These are phyloP conservation scores for Anthoceros angustus DNA, from an alignment of 225 moss, liverwort and hornwort genomes.

Conservation along the genomic window DNA sequence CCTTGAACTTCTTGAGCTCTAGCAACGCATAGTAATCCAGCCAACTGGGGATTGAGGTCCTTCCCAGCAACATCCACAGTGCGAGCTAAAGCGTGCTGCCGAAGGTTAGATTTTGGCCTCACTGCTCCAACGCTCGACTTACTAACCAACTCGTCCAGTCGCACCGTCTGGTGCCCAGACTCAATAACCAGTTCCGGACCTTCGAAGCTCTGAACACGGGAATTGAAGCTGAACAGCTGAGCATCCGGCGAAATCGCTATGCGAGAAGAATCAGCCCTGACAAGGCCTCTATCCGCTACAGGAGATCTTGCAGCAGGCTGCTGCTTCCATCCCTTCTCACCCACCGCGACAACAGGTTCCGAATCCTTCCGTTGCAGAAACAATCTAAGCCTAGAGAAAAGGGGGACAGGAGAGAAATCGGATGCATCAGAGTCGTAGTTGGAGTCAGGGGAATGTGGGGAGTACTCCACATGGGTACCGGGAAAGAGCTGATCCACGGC, in stretches of 20 bases:
- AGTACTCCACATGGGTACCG: conserved; percentile 43
- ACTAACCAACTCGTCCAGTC: not conserved
- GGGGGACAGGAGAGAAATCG: conserved; percentile 33
- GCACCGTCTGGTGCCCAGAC: not conserved
- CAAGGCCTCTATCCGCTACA: not conserved
- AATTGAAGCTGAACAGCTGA: not conserved
- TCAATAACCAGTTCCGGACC: not conserved
- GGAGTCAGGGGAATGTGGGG: conserved; percentile 8
- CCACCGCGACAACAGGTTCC: not conserved
- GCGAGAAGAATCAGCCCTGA: not conserved
- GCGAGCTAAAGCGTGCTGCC: not conserved
- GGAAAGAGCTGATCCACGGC: conserved; percentile 68
- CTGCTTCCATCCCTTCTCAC: not conserved
- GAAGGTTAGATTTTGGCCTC: not conserved
- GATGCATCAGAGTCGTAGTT: conserved; percentile 15
- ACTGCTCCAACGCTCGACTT: not conserved
- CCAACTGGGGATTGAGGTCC: not conserved
- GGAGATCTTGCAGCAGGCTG: not conserved
- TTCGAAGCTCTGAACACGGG: not conserved
- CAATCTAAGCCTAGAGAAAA: conserved; percentile 11
- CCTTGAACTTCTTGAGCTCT: not conserved
- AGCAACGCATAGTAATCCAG: not conserved
- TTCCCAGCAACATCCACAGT: not conserved
- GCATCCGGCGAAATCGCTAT: not conserved
- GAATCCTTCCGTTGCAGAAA: not conserved